Evolutionary conservation across 2,329 filamentous ascomycete genomes (phyloP).

Genomic region (Colletotrichum tamarilloi): DNA sequence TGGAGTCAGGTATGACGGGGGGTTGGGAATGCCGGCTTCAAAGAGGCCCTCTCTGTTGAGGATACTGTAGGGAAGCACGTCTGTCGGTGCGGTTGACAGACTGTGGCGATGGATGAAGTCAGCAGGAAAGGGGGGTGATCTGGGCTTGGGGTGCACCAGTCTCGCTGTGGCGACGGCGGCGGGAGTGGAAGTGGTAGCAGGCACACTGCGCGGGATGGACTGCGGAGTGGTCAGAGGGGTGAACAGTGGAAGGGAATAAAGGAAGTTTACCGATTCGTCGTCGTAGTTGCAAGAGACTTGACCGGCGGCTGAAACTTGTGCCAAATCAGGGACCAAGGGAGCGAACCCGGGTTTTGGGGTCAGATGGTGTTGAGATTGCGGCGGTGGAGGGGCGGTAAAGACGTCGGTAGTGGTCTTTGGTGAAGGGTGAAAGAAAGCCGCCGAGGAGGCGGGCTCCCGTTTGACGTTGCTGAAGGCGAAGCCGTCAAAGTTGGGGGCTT

Average conservation of each 20-base stretch:
- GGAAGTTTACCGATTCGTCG: constrained; percentile 3
- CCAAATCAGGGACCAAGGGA: constrained; percentile 7
- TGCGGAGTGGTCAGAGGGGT: constrained; percentile 1
- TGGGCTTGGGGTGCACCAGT: constrained; percentile 21
- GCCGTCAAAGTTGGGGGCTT: not conserved
- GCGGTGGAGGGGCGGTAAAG: not conserved
- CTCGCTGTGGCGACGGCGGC: not conserved
- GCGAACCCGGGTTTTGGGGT: not conserved
- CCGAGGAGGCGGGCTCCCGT: not conserved
- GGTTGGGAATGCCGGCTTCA: not conserved
- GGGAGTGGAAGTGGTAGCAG: not conserved
- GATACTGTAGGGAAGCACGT: constrained; percentile 3
- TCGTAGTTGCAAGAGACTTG: constrained; percentile 8
- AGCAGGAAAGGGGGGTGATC: not conserved
- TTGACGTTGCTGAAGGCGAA: not conserved
- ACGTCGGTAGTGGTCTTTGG: not conserved
- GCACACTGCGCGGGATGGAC: not conserved
- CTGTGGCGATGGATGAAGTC: not conserved
- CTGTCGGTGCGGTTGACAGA: too few species aligned
- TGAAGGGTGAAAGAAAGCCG: not conserved
- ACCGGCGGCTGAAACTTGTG: not conserved
- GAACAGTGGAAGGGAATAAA: not conserved
- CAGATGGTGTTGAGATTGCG: not conserved
- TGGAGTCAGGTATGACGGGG: not conserved
- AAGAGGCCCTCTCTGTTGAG: constrained; percentile 8